Evolutionary conservation across 2,329 filamentous ascomycete genomes (phyloP), one percentile per base, ranked within the genome.

Genomic region (Xylariales sp.): DNA sequence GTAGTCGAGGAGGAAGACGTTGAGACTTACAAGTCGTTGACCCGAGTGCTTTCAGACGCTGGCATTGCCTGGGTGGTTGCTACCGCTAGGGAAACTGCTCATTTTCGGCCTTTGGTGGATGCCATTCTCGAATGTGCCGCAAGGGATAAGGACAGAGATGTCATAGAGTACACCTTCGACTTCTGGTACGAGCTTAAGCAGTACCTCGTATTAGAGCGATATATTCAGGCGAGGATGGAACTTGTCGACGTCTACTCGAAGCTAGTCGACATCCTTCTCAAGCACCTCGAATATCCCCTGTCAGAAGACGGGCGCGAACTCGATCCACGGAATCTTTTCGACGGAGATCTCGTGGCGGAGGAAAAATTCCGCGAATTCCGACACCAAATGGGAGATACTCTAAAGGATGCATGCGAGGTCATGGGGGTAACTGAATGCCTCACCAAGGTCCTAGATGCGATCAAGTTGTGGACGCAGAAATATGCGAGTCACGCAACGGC

Each of bases 171-270:
- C 55, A 98, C 94, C 0, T 98, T 98, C 65, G 82, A 81, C 51
- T 97, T 98, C 68, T 98, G 93, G 93, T 97, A 94, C 60, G 93
- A 98, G 59, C 76, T 98, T 34, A 98, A 98, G 71, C 89, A 96
- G 61, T 96, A 95, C 60, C 74, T 98, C 35, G 89, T 90, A 2
- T 66, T 98, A 40, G 91, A 97, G 25, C 84, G 84, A 51, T 98
- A 96, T 60, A 86, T 87, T 38, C 78, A 89, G 54, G 86, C 90
- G 29, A 81, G 90, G 38, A 64, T 88, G 48, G 76, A 86, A 53
- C 78, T 88, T 42, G 73, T 87, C 25, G 87, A 94, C 51, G 70
- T 96, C 34, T 98, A 88, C 64, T 86, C 88, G 2, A 85, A 86
- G 58, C 73, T 98, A 28, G 90, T 98, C 45, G 91, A 97, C 58